Conservation (phyloP, 805 yeast genomes). For the Blastobotrys muscicola region DNA sequence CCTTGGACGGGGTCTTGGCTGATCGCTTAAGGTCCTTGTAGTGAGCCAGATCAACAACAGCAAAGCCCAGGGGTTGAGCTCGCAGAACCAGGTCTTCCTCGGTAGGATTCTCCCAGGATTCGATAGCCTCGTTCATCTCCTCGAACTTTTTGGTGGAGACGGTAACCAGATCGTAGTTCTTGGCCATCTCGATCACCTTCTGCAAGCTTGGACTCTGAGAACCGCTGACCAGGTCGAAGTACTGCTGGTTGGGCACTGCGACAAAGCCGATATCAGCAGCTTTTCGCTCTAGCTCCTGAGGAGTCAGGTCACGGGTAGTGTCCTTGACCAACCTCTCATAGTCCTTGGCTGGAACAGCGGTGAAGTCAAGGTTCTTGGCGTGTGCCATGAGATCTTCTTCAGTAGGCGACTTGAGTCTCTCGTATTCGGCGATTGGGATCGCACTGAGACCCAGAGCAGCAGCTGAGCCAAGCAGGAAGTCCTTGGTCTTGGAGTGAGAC, state of each 20-base stretch:
- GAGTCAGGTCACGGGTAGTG: conserved; percentile 12
- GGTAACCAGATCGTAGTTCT: conserved; percentile 21
- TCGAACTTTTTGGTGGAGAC: conserved; percentile 14
- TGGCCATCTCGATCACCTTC: conserved; percentile 6
- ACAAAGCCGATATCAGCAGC: conserved; percentile 13
- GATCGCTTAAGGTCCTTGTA: conserved; percentile 18
- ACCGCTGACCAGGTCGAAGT: conserved; percentile 7
- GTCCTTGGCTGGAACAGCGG: conserved; percentile 20
- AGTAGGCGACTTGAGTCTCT: conserved; percentile 17
- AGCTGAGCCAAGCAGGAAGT: conserved; percentile 6
- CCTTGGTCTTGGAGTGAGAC: conserved; percentile 1
- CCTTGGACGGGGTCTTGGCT: conserved; percentile 15
- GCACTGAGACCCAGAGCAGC: conserved; percentile 10
- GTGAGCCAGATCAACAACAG: conserved; percentile 26
- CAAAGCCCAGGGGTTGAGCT: conserved; percentile 24
- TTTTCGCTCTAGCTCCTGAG: conserved; percentile 9
- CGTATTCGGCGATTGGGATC: conserved; percentile 13
- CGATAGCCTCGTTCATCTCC: conserved; percentile 1
- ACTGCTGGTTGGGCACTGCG: conserved; percentile 9
- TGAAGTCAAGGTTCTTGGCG: conserved; percentile 36
- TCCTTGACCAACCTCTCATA: not conserved
- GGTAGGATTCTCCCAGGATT: conserved; percentile 7
- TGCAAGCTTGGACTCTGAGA: conserved; percentile 11
- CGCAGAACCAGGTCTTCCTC: conserved; percentile 13
- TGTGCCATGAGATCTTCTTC: conserved; percentile 25